Evolutionary conservation across 495 filamentous ascomycete genomes (phyloP), one percentile per base, ranked within the genome.

Genomic region (Trichocladium uniseriatum): DNA sequence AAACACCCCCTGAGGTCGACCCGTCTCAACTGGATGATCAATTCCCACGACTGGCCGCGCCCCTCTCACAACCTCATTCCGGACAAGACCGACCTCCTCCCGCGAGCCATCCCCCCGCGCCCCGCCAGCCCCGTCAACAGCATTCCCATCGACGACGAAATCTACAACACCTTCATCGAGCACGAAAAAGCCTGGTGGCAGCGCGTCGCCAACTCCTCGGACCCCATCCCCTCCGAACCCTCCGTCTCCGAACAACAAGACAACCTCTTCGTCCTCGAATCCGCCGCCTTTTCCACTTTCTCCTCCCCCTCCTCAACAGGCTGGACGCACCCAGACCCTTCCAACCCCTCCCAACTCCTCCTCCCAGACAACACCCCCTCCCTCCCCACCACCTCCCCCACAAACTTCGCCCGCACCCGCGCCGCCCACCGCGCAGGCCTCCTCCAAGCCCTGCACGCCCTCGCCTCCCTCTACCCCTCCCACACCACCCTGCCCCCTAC

Each of bases 351-450:
- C 28, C 14, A 21, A 0, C 46, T 24, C 11, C 2, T 36, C 7
- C 55, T 63, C 42, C 48, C 56, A 8, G 48, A 60, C 39, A 45
- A 27, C 24, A 42, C 16, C 8, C 8, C 5, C 21, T 13, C 55
- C 9, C 3, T 27, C 13, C 39, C 47, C 6, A 43, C 35, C 16
- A 18, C 38, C n/a, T n/a, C n/a, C 29, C 28, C 48, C 10, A 7
- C 21, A 5, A 48, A 16, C 29, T 62, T 51, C 41, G 62, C 56
- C 18, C 38, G 16, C 8, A 53, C 62, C 37, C 66, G 65, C 34
- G 71, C 67, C 5, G 66, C 64, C 54, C 61, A 64, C 16, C 61
- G 71, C 31, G 69, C 66, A 5, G 69, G 61, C 13, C 55, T 74
- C 18, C 67, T 71, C 34, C 60, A 63, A 20, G 60, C 59, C 36